Percentiles rank a stretch among this genome's conserved stretches.
These are phyloP conservation scores for Achaetomium macrosporum DNA, from an alignment of 2,329 filamentous ascomycete species.

Conservation along the genomic window DNA sequence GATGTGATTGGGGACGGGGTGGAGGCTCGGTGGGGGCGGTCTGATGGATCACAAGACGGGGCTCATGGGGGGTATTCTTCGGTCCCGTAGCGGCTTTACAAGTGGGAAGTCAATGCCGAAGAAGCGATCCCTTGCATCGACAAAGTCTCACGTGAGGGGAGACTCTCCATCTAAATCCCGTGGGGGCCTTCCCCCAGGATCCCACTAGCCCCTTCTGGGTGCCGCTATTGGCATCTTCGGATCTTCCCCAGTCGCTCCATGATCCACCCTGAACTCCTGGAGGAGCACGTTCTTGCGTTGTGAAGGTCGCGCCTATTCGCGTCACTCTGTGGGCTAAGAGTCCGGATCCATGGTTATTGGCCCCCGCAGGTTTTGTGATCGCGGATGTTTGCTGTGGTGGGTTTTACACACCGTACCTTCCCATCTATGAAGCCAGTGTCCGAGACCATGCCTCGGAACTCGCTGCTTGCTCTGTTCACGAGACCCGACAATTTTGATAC, in stretches of 20 bases:
- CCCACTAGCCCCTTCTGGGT: not conserved
- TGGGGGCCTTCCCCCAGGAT: slow-evolving; percentile 9
- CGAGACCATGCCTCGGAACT: too few relatives aligned
- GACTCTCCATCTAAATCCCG: not conserved
- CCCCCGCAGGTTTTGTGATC: not conserved
- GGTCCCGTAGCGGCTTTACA: too few relatives aligned
- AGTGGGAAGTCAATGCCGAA: too few relatives aligned
- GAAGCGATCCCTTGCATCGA: slow-evolving; percentile 7
- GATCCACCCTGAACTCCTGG: not conserved
- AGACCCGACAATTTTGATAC: not conserved
- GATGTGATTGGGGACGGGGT: too few relatives aligned
- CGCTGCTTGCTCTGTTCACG: not conserved
- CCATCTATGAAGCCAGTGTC: too few relatives aligned
- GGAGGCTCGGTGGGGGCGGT: too few relatives aligned
- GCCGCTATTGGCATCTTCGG: slow-evolving; percentile 8
- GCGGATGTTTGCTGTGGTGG: not conserved
- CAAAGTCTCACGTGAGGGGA: slow-evolving; percentile 9
- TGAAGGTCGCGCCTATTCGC: too few relatives aligned
- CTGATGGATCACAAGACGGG: too few relatives aligned
- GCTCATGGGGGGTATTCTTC: too few relatives aligned
- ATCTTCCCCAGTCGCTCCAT: not conserved
- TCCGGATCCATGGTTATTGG: not conserved
- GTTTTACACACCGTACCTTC: too few relatives aligned
- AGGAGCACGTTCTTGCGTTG: too few relatives aligned
- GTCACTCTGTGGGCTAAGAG: not conserved